Evolutionary conservation across 768 basidiomycete species (phyloP).

Genomic region (Suillus discolor): DNA sequence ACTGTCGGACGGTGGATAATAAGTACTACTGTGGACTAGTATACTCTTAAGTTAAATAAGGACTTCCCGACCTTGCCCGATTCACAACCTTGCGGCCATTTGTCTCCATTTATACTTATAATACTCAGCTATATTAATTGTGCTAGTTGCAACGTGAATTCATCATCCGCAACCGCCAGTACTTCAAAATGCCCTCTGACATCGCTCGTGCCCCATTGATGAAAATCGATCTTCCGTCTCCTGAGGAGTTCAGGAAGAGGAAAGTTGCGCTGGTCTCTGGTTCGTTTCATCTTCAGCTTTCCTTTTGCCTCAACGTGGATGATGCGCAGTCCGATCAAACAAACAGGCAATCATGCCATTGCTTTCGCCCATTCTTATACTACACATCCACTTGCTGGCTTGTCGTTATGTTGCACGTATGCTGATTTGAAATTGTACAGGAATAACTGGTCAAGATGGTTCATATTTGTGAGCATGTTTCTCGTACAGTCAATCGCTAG

Average conservation of each 20-base stretch:
- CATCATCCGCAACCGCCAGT: not conserved
- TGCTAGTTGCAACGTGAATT: not conserved
- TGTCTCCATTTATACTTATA: not conserved
- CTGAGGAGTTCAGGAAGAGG: slow-evolving; percentile 83
- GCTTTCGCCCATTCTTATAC: not conserved
- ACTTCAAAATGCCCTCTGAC: slow-evolving; percentile 2
- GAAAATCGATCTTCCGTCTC: slow-evolving; percentile 62
- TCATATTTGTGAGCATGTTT: slow-evolving; percentile 76
- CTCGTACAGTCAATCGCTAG: slow-evolving; percentile 1
- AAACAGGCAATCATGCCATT: not conserved
- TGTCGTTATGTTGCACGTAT: not conserved
- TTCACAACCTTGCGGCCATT: not conserved
- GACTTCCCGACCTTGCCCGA: not conserved
- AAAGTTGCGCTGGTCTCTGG: slow-evolving; percentile 95
- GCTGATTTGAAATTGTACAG: slow-evolving; percentile 39
- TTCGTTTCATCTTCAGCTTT: slow-evolving; percentile 34
- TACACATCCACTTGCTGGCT: slow-evolving; percentile 4
- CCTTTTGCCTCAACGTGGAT: slow-evolving; percentile 1
- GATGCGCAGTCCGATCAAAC: not conserved
- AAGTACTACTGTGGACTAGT: not conserved
- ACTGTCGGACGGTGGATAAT: not conserved
- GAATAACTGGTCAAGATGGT: slow-evolving; percentile 96
- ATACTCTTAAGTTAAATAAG: not conserved
- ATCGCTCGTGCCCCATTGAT: slow-evolving; percentile 36
- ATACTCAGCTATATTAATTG: not conserved